phyloP scores from a whole-genome alignment of 352 stramenopile species.

The Phytophthora podocarpi region DNA sequence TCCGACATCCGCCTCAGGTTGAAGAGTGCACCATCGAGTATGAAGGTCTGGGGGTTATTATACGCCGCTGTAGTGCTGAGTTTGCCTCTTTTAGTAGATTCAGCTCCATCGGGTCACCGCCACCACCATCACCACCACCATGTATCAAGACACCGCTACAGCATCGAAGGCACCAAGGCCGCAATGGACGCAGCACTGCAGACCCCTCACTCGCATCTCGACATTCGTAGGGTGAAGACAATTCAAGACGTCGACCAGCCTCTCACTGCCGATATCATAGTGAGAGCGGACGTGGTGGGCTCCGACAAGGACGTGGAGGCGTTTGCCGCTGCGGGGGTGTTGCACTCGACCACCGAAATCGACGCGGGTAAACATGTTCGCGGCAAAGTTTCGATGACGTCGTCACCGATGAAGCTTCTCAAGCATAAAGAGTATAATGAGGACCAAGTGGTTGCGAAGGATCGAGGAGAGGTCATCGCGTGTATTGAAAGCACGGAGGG shows the following conservation, averaged over 20 bases:
- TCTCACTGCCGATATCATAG: conserved; percentile 22
- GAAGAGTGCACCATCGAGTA: conserved; percentile 1
- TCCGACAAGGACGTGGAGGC: conserved; percentile 30
- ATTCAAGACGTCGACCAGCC: conserved; percentile 8
- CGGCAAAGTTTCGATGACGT: conserved; percentile 24
- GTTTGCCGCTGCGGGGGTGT: conserved; percentile 24
- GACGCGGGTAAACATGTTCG: conserved; percentile 22
- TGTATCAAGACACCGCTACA: conserved; percentile 32
- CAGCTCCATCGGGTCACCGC: neutral
- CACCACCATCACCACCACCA: conserved; percentile 27
- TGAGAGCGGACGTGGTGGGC: conserved; percentile 37
- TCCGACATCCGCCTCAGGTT: conserved; percentile 4
- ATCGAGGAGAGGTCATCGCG: conserved; percentile 47
- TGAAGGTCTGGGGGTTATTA: conserved; percentile 22
- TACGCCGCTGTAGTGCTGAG: conserved; percentile 1
- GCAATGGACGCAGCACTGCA: conserved; percentile 35
- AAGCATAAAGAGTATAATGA: conserved; percentile 34
- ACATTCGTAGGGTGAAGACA: conserved; percentile 40
- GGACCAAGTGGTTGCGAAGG: conserved; percentile 36
- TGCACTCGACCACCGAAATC: conserved; percentile 26
- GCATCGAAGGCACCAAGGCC: conserved; percentile 36
- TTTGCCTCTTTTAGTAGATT: neutral
- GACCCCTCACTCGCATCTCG: conserved; percentile 17
- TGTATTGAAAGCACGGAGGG: conserved; percentile 56
- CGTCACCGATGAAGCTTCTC: conserved; percentile 35